Percentiles rank a stretch among this genome's conserved stretches.
Evolutionary conservation across 495 filamentous ascomycete genomes (phyloP).

Genomic region (Aspergillus heteromorphus): DNA sequence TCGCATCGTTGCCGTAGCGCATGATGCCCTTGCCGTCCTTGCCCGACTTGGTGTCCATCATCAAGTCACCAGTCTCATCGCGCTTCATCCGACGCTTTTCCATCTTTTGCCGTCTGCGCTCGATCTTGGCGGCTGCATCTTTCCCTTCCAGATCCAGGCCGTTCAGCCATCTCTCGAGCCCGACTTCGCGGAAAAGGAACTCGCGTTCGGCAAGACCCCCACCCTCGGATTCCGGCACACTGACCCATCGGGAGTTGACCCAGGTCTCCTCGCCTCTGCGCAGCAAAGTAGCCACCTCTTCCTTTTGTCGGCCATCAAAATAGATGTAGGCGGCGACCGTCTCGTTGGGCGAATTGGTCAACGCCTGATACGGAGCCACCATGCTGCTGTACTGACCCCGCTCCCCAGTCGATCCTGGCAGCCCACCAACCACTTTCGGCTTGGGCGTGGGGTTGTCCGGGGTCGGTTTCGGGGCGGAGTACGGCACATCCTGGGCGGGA

Average conservation of each 20-base stretch:
- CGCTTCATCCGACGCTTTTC: conserved; percentile 77
- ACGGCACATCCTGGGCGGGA: conserved; percentile 79
- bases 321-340: conserved; percentile 98
- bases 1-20: conserved; percentile 68
- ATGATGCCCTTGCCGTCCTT: conserved; percentile 57
- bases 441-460: conserved; percentile 65
- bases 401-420: conserved; percentile 53
- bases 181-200: conserved; percentile 96
- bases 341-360: conserved; percentile 86
- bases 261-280: conserved; percentile 95
- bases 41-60: conserved; percentile 42
- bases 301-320: conserved; percentile 92
- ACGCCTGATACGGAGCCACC: conserved; percentile 80
- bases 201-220: conserved; percentile 93
- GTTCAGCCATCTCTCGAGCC: conserved; percentile 91
- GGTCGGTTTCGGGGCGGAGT: conserved; percentile 76
- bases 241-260: conserved; percentile 98
- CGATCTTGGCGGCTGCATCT: conserved; percentile 81
- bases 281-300: conserved; percentile 93
- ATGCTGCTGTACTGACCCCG: conserved; percentile 50
- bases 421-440: conserved; percentile 69
- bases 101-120: conserved; percentile 78
- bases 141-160: conserved; percentile 88
- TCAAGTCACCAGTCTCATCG: conserved; percentile 45
- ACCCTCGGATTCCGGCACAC: conserved; percentile 82